Evolutionary conservation across 805 yeast species (phyloP), one percentile per base, ranked within the genome.

Genomic region (Wickerhamomyces rabaulensis): DNA sequence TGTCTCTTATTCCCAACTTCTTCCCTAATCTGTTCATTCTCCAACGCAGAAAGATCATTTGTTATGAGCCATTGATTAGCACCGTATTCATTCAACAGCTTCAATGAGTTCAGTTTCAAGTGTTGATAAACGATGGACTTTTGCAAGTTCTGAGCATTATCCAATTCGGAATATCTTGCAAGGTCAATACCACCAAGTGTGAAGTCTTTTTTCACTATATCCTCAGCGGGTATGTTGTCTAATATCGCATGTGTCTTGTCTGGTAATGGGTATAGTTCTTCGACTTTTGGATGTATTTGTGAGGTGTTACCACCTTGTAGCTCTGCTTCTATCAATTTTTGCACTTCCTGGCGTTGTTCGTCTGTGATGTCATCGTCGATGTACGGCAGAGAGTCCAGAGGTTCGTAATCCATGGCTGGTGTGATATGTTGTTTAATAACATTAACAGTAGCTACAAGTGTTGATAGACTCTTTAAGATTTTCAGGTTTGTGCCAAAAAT

Each of bases 371-470:
- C 61, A 5, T 55, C 60, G 44, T 72, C 76, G 39, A 70, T 55
- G 45, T 65, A 67, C 12, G 70, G 71, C 37, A 73, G 60, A 40
- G 69, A 65, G 41, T 73, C 76, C 40, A 67, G 47, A 2, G 64
- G 63, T 35, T 66, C 69, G 52, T 62, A 60, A 45, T 66, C 61
- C 48, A 64, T 62, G 31, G n/a, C 7, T 27, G 31, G 8, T n/a
- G n/a, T n/a, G n/a, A n/a, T n/a, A n/a, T n/a, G n/a, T n/a, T n/a
- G n/a, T n/a, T n/a, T n/a, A n/a, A n/a, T n/a, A n/a, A n/a, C n/a
- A n/a, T n/a, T n/a, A n/a, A n/a, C n/a, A n/a, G n/a, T n/a, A n/a
- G n/a, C n/a, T n/a, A n/a, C n/a, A n/a, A n/a, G n/a, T n/a, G n/a
- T 22, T 22, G 23, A 22, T 22, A 22, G 23, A 22, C 22, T 35